phyloP scores from a whole-genome alignment of 2,329 filamentous ascomycete genomes.

The Chaetoscypha palmicola region DNA sequence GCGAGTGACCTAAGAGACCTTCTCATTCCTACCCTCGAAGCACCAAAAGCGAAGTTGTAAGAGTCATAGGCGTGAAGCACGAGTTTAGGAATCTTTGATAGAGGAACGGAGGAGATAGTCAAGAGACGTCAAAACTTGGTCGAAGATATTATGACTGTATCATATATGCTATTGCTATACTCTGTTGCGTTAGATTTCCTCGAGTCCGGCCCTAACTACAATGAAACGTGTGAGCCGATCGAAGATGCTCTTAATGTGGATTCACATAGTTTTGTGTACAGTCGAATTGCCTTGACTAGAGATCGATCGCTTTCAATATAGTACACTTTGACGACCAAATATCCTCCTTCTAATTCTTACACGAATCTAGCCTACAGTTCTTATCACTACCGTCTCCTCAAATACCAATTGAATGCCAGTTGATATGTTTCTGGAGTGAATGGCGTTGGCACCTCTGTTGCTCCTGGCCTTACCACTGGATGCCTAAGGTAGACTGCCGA shows the following conservation, averaged over 20 bases:
- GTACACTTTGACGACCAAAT: too few species aligned
- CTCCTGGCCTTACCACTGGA: conserved; percentile 77
- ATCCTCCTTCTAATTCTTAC: too few species aligned
- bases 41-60: conserved; percentile 83
- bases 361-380: too few species aligned
- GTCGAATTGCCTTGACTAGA: too few species aligned
- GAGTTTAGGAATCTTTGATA: too few species aligned
- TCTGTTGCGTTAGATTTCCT: too few species aligned
- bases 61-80: not conserved
- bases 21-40: conserved; percentile 70
- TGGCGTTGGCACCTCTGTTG: conserved; percentile 78
- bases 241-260: too few species aligned
- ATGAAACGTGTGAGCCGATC: too few species aligned
- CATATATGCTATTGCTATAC: too few species aligned
- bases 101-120: not conserved
- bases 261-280: too few species aligned
- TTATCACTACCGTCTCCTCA: conserved; percentile 43
- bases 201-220: not conserved
- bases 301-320: conserved; percentile 5
- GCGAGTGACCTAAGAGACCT: conserved; percentile 84
- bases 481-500: conserved; percentile 91
- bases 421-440: conserved; percentile 65
- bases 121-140: not conserved
- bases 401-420: conserved; percentile 89
- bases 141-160: too few species aligned